These are phyloP conservation scores for Brassica rapa DNA, from an alignment of 345 rosid genomes.

Conservation along the genomic window DNA sequence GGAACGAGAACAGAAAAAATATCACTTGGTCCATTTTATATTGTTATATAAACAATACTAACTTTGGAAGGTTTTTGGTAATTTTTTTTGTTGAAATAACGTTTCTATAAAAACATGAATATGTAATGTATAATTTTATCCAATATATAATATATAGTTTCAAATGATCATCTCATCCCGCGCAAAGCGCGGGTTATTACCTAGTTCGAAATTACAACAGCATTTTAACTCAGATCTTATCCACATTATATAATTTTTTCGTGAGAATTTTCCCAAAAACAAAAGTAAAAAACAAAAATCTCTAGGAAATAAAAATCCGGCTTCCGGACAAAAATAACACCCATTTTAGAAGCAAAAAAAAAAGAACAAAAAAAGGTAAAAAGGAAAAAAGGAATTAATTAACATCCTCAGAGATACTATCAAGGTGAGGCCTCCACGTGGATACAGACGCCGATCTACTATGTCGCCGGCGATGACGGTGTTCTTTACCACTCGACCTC, in stretches of 20 bases:
- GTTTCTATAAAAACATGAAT: too few species aligned
- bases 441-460: slow-evolving; percentile 52
- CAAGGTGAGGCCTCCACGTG: slow-evolving; percentile 77
- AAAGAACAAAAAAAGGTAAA: background rate
- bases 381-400: background rate
- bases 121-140: too few species aligned
- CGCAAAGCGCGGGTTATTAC: too few species aligned
- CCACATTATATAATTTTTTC: slow-evolving; percentile 10
- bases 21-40: too few species aligned
- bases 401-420: slow-evolving; percentile 81
- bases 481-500: slow-evolving; percentile 38
- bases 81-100: too few species aligned
- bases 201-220: slow-evolving; percentile 8
- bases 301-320: slow-evolving; percentile 36
- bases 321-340: slow-evolving; percentile 38
- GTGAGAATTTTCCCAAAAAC: background rate
- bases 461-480: slow-evolving; percentile 54
- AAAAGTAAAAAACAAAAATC: background rate
- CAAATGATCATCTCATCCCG: too few species aligned
- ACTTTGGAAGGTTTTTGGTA: too few species aligned
- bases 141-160: too few species aligned
- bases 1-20: too few species aligned
- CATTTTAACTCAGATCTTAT: slow-evolving; percentile 30
- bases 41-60: too few species aligned
- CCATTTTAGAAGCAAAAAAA: slow-evolving; percentile 17